Conservation (phyloP, 495 filamentous ascomycete species). For the Staphylotrichum tortipilum region DNA sequence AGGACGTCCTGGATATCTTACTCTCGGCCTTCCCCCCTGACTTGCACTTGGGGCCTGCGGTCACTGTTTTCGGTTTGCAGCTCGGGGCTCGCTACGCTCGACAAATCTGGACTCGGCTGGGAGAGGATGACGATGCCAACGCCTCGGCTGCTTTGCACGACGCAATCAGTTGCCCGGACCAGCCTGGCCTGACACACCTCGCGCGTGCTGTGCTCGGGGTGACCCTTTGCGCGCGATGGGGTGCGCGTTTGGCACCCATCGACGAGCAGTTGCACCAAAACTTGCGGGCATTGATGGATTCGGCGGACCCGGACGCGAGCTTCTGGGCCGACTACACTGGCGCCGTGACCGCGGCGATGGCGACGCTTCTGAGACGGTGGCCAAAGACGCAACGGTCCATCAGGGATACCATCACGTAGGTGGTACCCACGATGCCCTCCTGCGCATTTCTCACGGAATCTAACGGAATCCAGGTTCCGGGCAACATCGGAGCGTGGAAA, state of each 20-base stretch:
- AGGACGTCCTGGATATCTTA: slow-evolving; percentile 40
- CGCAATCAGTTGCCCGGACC: slow-evolving; percentile 59
- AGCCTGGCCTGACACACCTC: slow-evolving; percentile 65
- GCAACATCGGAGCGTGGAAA: slow-evolving; percentile 18
- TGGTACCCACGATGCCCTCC: background rate
- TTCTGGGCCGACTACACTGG: slow-evolving; percentile 42
- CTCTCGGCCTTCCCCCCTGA: slow-evolving; percentile 45
- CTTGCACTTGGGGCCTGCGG: slow-evolving; percentile 42
- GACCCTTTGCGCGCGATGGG: slow-evolving; percentile 69
- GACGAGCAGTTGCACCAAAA: slow-evolving; percentile 33
- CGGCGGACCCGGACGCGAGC: slow-evolving; percentile 23
- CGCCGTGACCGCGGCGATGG: slow-evolving; percentile 28
- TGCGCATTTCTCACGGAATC: background rate
- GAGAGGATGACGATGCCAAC: slow-evolving; percentile 38
- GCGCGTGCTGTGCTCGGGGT: slow-evolving; percentile 64
- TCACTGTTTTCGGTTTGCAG: slow-evolving; percentile 32
- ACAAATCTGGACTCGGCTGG: slow-evolving; percentile 40
- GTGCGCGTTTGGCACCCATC: slow-evolving; percentile 49
- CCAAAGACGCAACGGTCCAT: slow-evolving; percentile 19
- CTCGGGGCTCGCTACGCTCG: slow-evolving; percentile 33
- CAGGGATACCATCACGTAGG: slow-evolving; percentile 25
- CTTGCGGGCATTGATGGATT: slow-evolving; percentile 29
- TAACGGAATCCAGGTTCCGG: slow-evolving; percentile 19
- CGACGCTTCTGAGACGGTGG: slow-evolving; percentile 25
- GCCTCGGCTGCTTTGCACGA: slow-evolving; percentile 63